Evolutionary conservation across 2,329 filamentous ascomycete species (phyloP).

Genomic region (Pseudogymnoascus sp.): DNA sequence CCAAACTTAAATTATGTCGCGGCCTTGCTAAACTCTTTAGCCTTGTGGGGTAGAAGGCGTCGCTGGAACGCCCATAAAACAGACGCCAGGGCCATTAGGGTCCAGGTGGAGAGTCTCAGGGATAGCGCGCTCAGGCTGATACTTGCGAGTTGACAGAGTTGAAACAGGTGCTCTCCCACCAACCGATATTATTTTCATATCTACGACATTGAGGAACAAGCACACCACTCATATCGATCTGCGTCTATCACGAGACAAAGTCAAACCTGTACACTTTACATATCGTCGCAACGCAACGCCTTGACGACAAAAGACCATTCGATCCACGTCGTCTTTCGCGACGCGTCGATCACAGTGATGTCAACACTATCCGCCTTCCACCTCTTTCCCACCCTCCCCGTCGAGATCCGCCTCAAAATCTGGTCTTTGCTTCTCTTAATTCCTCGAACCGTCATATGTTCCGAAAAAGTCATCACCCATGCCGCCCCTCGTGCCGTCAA

Average conservation of each 20-base stretch:
- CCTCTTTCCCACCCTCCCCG: slow-evolving; percentile 23
- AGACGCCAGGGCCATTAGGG: background rate
- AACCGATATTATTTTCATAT: background rate
- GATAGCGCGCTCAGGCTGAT: background rate
- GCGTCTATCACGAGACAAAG: background rate
- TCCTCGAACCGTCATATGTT: slow-evolving; percentile 19
- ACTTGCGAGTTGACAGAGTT: background rate
- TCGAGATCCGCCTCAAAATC: slow-evolving; percentile 25
- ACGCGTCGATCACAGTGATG: background rate
- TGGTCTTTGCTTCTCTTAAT: slow-evolving; percentile 17
- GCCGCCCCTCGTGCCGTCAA: slow-evolving; percentile 7
- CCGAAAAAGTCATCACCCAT: slow-evolving; percentile 11
- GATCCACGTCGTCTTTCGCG: background rate
- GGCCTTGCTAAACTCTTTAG: background rate
- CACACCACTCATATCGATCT: background rate
- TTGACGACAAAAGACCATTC: background rate
- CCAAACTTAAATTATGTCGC: background rate
- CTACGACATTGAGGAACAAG: background rate
- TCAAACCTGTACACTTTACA: background rate
- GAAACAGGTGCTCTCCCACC: background rate
- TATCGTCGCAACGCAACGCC: background rate
- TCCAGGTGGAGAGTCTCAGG: background rate
- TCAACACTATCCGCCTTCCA: slow-evolving; percentile 18
- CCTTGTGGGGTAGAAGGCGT: background rate
- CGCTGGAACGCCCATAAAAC: background rate